phyloP scores from a whole-genome alignment of 345 rosid species.

The Pistacia atlantica region DNA sequence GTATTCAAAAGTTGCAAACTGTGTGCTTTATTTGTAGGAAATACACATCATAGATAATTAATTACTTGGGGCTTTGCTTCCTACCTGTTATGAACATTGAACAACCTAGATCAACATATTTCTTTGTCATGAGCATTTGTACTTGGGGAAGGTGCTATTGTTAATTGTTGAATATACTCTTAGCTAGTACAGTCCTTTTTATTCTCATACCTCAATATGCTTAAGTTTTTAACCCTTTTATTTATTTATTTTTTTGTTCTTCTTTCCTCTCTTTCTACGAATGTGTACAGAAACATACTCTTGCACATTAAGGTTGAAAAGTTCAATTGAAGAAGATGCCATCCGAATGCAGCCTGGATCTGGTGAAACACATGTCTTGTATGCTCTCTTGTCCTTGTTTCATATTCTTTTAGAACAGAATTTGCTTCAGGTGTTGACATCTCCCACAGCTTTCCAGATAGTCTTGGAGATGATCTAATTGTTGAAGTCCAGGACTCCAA shows the following conservation, averaged over 20 bases:
- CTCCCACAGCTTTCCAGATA: constrained; percentile 89
- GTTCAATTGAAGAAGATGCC: constrained; percentile 78
- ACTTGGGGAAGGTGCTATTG: too few relatives aligned
- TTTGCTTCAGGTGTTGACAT: constrained; percentile 25
- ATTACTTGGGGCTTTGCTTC: neutral
- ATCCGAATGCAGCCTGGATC: constrained; percentile 90
- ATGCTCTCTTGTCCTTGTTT: constrained; percentile 36
- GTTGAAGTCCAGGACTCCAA: constrained; percentile 87
- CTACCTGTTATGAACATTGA: neutral
- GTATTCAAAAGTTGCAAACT: constrained; percentile 37
- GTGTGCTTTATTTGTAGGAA: constrained; percentile 5
- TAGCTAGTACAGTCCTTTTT: neutral
- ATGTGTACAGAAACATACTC: constrained; percentile 67
- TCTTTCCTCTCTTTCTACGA: neutral
- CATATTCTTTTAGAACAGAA: constrained; percentile 20
- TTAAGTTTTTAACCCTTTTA: neutral
- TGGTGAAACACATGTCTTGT: constrained; percentile 95
- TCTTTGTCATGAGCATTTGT: neutral
- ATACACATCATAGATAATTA: neutral
- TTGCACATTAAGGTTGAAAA: constrained; percentile 80
- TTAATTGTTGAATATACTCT: neutral
- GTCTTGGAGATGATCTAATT: constrained; percentile 89
- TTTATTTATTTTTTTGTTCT: constrained; percentile 2
- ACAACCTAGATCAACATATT: neutral
- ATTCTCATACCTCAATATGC: neutral